Conservation (phyloP, 495 filamentous ascomycete genomes). For the Penicillium ochrochloron region DNA sequence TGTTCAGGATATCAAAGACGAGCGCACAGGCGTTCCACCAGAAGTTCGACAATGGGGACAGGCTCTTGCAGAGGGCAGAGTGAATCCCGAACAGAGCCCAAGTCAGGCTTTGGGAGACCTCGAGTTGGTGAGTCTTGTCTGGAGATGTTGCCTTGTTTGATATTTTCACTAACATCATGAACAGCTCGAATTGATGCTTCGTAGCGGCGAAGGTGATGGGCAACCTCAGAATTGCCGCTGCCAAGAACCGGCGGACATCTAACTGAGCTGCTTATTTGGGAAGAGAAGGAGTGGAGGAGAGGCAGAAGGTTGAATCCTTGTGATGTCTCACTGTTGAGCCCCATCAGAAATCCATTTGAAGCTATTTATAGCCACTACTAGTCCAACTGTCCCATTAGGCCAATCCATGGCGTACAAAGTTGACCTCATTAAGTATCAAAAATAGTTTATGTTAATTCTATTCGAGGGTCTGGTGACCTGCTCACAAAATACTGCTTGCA, state of each 20-base stretch:
- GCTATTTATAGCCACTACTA: neutral
- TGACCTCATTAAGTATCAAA: neutral
- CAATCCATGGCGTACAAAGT: neutral
- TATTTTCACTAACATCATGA: neutral
- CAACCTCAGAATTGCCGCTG: neutral
- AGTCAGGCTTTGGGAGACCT: slow-evolving; percentile 68
- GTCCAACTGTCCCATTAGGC: neutral
- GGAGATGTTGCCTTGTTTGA: neutral
- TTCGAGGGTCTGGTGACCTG: neutral
- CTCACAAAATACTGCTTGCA: neutral
- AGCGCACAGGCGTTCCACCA: slow-evolving; percentile 57
- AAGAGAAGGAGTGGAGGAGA: neutral
- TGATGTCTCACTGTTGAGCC: neutral
- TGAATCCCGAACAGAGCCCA: slow-evolving; percentile 58
- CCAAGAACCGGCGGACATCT: slow-evolving; percentile 1
- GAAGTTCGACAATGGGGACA: slow-evolving; percentile 67
- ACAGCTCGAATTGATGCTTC: slow-evolving; percentile 30
- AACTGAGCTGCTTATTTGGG: neutral
- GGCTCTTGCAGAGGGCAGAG: slow-evolving; percentile 50
- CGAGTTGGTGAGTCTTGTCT: slow-evolving; percentile 44
- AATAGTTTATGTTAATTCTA: neutral
- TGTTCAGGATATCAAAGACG: slow-evolving; percentile 48
- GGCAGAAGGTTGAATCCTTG: neutral
- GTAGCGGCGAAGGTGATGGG: slow-evolving; percentile 17
- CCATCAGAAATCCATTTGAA: neutral